A percentile compares a stretch with the other conserved stretches of the same genome.
Conservation (phyloP, 352 stramenopile species). For the Globisporangium okanoganense region DNA sequence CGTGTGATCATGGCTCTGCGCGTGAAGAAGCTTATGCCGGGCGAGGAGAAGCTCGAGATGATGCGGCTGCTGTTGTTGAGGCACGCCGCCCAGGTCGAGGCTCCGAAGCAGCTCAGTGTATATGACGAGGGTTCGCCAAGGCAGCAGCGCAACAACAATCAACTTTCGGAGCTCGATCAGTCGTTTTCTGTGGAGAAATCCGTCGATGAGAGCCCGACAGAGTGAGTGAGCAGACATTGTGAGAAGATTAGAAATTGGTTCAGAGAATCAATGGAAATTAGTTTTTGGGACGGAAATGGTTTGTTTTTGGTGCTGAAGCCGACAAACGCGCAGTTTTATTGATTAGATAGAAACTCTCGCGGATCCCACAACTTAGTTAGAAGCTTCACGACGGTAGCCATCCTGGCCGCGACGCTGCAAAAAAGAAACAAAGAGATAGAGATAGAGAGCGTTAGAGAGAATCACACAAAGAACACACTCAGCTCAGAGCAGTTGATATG, state of each 20-base stretch:
- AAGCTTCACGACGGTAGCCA: conserved; percentile 84
- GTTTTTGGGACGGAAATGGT: background rate
- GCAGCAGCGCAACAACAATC: background rate
- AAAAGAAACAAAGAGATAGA: conserved; percentile 1
- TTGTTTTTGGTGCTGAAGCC: conserved; percentile 27
- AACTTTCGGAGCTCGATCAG: conserved; percentile 1
- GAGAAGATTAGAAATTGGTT: background rate
- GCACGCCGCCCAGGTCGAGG: conserved; percentile 9
- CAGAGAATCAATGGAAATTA: background rate
- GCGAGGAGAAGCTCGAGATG: conserved; percentile 48
- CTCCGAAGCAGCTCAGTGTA: background rate
- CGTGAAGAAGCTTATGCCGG: conserved; percentile 40
- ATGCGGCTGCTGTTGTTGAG: conserved; percentile 47
- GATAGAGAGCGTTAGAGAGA: background rate
- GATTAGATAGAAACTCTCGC: conserved; percentile 51
- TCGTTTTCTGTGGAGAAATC: conserved; percentile 1
- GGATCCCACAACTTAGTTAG: conserved; percentile 58
- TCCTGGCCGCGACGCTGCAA: conserved; percentile 70
- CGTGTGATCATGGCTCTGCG: conserved; percentile 66
- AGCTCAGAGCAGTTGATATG: background rate
- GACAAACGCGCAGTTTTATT: conserved; percentile 79
- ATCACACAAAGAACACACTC: background rate
- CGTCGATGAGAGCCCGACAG: background rate
- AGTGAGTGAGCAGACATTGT: background rate
- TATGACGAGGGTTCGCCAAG: background rate